Conservation (phyloP, 1,284 basidiomycete species). For the Cutaneotrichosporon curvatum region DNA sequence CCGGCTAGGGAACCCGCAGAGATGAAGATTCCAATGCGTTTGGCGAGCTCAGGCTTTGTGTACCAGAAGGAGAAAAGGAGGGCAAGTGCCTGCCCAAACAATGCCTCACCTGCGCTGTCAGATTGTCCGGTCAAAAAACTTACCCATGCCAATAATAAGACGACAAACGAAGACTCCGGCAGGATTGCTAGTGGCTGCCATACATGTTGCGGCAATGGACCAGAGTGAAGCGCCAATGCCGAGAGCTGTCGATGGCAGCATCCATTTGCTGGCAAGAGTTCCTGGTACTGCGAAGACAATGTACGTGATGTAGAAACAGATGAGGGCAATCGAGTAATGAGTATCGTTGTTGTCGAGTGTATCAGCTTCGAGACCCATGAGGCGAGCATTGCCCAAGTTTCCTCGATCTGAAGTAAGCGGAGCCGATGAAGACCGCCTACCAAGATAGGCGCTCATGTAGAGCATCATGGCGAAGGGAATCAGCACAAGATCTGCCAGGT, state of each 20-base stretch:
- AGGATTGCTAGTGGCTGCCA: slow-evolving; percentile 38
- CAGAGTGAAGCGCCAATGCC: slow-evolving; percentile 45
- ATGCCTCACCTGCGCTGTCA: slow-evolving; percentile 41
- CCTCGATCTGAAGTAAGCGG: no score
- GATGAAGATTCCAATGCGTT: slow-evolving; percentile 48
- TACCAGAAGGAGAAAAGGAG: slow-evolving; percentile 40
- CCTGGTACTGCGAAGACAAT: slow-evolving; percentile 41
- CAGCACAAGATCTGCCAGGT: not conserved
- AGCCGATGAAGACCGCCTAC: no score
- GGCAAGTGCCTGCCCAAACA: slow-evolving; percentile 44
- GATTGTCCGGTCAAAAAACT: no score
- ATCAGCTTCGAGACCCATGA: slow-evolving; percentile 38
- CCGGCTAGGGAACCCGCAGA: slow-evolving; percentile 43
- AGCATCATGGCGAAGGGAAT: slow-evolving; percentile 27
- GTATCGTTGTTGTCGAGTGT: slow-evolving; percentile 37
- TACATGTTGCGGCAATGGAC: slow-evolving; percentile 45
- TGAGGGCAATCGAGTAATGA: slow-evolving; percentile 44
- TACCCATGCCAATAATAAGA: slow-evolving; percentile 46
- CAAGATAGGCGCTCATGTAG: slow-evolving; percentile 36
- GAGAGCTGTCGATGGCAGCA: slow-evolving; percentile 43
- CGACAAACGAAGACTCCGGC: slow-evolving; percentile 44
- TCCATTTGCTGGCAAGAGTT: slow-evolving; percentile 37
- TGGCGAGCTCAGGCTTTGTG: slow-evolving; percentile 46
- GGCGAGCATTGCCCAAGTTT: slow-evolving; percentile 36
- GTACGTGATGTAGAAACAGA: slow-evolving; percentile 46